Conservation (phyloP, 257 asterid species). For the Paulownia fortunei region DNA sequence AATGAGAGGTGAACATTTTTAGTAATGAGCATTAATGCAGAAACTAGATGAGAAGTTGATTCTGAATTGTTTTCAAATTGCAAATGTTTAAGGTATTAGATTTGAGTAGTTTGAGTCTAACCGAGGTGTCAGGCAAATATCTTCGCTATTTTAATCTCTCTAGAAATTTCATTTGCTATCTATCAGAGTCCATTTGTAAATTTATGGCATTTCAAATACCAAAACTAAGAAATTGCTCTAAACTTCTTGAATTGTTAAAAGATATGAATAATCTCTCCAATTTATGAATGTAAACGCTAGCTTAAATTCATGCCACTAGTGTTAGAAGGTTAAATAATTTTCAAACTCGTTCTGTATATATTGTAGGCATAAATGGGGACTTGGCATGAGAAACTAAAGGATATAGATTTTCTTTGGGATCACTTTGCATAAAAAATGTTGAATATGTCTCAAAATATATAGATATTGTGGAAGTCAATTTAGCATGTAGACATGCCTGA, state of each 20-base stretch:
- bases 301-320: constrained; percentile 25
- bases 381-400: constrained; percentile 22
- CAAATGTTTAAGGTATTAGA: constrained; percentile 25
- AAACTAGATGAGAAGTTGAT: background rate
- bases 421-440: constrained; percentile 38
- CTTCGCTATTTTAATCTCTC: constrained; percentile 39
- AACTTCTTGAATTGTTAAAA: constrained; percentile 21
- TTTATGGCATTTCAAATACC: constrained; percentile 32
- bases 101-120: constrained; percentile 14
- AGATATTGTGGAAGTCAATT: constrained; percentile 6
- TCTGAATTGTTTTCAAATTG: background rate
- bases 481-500: constrained; percentile 13
- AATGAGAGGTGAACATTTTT: constrained; percentile 36
- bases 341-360: constrained; percentile 31
- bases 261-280: constrained; percentile 30
- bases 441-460: background rate
- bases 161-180: constrained; percentile 7
- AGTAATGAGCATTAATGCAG: background rate
- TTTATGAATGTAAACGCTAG: constrained; percentile 15
- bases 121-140: constrained; percentile 4
- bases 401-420: constrained; percentile 38
- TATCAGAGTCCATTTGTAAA: constrained; percentile 29
- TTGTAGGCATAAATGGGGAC: constrained; percentile 11
- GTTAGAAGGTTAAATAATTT: constrained; percentile 30
- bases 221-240: constrained; percentile 25